Conservation (phyloP, 108 stramenopile genomes). For the Cylindrotheca closterium region DNA sequence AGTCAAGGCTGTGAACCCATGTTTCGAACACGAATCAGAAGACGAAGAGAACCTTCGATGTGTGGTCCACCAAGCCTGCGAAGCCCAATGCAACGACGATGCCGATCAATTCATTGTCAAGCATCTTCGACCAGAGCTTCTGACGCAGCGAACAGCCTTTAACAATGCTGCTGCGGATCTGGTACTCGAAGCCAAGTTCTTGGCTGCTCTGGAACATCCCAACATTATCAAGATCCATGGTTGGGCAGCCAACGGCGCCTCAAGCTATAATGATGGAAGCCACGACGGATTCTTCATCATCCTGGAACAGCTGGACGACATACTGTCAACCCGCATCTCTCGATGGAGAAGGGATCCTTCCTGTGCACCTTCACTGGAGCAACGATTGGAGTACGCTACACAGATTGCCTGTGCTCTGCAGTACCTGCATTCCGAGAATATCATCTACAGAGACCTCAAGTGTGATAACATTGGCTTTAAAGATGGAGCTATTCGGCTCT, state of each 20-base stretch:
- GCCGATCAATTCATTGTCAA: constrained; percentile 50
- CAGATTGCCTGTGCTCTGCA: constrained; percentile 14
- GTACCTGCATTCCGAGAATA: constrained; percentile 16
- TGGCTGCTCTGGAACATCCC: constrained; percentile 38
- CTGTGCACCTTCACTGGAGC: neutral
- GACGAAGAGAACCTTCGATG: neutral
- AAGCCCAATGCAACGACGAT: neutral
- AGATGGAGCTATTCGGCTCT: constrained; percentile 8
- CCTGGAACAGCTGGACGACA: constrained; percentile 47
- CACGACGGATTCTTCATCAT: constrained; percentile 55
- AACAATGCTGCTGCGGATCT: constrained; percentile 59
- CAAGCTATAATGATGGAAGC: constrained; percentile 22
- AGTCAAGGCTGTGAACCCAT: constrained; percentile 16
- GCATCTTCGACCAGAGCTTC: constrained; percentile 39
- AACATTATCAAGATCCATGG: constrained; percentile 52
- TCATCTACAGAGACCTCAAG: constrained; percentile 27
- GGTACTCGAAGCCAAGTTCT: constrained; percentile 56
- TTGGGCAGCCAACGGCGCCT: constrained; percentile 31
- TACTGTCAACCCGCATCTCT: constrained; percentile 31
- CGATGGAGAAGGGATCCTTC: constrained; percentile 33
- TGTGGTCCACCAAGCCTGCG: neutral
- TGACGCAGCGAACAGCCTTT: constrained; percentile 17
- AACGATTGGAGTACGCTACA: constrained; percentile 16
- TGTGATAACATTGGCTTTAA: constrained; percentile 37
- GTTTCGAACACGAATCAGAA: neutral